Percentiles rank a stretch among this genome's conserved stretches.
Conservation (phyloP, 1,284 basidiomycete species). For the Cystobasidium slooffiae region DNA sequence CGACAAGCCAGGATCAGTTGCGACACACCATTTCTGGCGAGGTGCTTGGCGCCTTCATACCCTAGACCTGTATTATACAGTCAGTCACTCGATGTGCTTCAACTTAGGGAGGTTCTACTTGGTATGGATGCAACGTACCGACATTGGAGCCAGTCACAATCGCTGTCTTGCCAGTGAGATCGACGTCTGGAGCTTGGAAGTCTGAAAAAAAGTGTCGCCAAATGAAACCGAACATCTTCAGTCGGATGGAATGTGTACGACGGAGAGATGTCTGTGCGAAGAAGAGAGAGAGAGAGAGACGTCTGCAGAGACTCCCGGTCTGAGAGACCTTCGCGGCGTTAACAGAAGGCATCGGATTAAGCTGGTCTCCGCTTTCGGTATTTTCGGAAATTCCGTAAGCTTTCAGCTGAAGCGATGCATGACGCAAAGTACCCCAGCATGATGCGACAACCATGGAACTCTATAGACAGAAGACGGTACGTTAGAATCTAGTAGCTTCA, state of each 20-base stretch:
- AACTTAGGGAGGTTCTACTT: background rate
- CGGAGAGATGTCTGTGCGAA: background rate
- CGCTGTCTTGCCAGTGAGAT: conserved; percentile 56
- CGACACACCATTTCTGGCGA: conserved; percentile 36
- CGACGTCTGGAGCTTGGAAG: conserved; percentile 27
- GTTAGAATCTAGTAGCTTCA: no score
- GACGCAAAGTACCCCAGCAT: no score
- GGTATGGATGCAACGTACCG: conserved; percentile 45
- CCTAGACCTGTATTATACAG: conserved; percentile 29
- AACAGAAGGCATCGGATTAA: no score
- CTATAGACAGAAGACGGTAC: no score
- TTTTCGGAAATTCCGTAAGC: no score
- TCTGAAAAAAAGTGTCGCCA: conserved; percentile 22
- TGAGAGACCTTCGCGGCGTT: no score
- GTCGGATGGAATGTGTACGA: background rate
- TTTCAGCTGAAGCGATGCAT: no score
- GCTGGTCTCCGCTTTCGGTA: no score
- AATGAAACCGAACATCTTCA: conserved; percentile 21
- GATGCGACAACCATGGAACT: no score
- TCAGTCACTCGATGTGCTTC: background rate
- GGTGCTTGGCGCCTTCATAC: conserved; percentile 44
- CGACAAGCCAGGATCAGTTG: conserved; percentile 47
- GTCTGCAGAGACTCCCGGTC: no score
- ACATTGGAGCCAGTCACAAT: conserved; percentile 57
- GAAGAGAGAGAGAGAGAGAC: no score